Percentiles rank a stretch among this genome's conserved stretches.
Conservation (phyloP, 495 filamentous ascomycete genomes). For the Talaromyces trachyspermus region DNA sequence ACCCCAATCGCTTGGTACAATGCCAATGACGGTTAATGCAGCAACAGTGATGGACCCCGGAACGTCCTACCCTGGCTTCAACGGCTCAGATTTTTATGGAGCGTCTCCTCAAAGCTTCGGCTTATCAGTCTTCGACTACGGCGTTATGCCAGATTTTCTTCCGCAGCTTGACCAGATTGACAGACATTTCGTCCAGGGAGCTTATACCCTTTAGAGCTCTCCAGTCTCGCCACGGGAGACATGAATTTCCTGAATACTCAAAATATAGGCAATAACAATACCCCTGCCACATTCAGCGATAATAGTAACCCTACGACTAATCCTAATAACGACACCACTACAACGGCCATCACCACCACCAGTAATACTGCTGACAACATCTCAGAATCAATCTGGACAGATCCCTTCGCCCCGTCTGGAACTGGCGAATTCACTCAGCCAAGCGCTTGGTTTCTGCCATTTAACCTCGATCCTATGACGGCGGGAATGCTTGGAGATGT, state of each 20-base stretch:
- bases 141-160: constrained; percentile 35
- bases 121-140: constrained; percentile 31
- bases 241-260: background rate
- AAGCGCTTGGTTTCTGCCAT: constrained; percentile 91
- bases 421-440: constrained; percentile 42
- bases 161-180: constrained; percentile 69
- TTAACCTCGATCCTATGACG: constrained; percentile 68
- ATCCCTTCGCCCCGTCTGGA: constrained; percentile 25
- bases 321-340: constrained; percentile 6
- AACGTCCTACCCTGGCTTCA: constrained; percentile 28
- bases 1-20: constrained; percentile 27
- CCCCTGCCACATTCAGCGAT: background rate
- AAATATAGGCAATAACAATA: background rate
- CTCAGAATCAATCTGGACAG: constrained; percentile 7
- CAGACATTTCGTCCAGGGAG: constrained; percentile 70
- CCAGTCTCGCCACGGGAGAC: constrained; percentile 21
- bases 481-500: constrained; percentile 3
- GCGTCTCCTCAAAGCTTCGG: constrained; percentile 29
- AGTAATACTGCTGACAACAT: constrained; percentile 9
- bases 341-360: too few species aligned
- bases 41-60: constrained; percentile 25
- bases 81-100: constrained; percentile 16
- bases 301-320: constrained; percentile 2
- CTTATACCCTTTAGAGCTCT: constrained; percentile 58
- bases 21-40: constrained; percentile 30